Evolutionary conservation across 1,284 basidiomycete genomes (phyloP).

Genomic region (Hortiboletus rubellus): DNA sequence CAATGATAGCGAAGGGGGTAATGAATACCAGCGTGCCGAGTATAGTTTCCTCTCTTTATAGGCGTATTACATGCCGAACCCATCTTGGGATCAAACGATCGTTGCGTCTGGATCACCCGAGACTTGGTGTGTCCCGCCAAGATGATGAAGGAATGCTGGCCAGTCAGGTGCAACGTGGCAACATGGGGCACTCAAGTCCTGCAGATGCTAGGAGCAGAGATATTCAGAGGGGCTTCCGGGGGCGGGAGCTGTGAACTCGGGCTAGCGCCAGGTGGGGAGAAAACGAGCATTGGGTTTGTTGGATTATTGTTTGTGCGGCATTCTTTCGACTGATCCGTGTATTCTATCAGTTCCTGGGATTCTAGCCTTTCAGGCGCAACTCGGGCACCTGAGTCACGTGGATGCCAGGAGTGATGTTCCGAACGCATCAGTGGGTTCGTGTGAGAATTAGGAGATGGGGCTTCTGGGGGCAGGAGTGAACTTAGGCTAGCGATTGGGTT

Average conservation of each 20-base stretch:
- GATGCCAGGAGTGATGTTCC: slow-evolving; percentile 5
- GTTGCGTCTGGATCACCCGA: no score
- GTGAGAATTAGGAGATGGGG: neutral
- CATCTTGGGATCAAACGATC: slow-evolving; percentile 5
- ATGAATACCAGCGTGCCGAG: slow-evolving; percentile 25
- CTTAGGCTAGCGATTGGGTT: neutral
- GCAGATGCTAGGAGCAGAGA: slow-evolving; percentile 12
- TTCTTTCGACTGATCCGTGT: neutral
- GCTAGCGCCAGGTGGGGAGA: neutral
- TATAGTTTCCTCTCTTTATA: slow-evolving; percentile 15
- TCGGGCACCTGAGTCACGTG: neutral
- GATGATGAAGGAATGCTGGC: slow-evolving; percentile 19
- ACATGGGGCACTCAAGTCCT: slow-evolving; percentile 5
- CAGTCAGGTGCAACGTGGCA: neutral
- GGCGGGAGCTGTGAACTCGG: neutral
- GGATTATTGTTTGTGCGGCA: neutral
- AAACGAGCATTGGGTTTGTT: neutral
- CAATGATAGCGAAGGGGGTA: slow-evolving; percentile 19
- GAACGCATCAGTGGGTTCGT: neutral
- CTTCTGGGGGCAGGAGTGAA: neutral
- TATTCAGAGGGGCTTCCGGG: neutral
- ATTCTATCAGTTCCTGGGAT: neutral
- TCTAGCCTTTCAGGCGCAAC: neutral
- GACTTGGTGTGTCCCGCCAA: slow-evolving; percentile 11
- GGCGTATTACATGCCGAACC: slow-evolving; percentile 4